Conservation (phyloP, 2,329 filamentous ascomycete genomes). For the Cadophora sp. region DNA sequence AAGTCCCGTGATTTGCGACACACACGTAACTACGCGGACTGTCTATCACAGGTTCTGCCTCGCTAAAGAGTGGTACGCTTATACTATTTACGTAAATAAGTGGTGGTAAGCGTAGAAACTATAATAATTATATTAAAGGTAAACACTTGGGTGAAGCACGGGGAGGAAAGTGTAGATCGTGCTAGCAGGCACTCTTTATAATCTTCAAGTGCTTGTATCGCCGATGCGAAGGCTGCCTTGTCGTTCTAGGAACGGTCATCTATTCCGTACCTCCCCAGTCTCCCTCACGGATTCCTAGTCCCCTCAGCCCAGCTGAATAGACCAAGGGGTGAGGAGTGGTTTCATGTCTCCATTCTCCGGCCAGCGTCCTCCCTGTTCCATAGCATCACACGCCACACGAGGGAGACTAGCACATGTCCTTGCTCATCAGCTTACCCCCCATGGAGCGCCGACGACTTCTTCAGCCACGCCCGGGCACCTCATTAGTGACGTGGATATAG, state of each 20-base stretch:
- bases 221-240: background rate
- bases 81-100: too few species aligned
- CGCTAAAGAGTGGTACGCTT: too few species aligned
- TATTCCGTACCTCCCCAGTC: background rate
- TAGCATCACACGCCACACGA: background rate
- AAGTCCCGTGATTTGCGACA: too few species aligned
- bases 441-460: conserved; percentile 7
- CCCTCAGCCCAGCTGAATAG: background rate
- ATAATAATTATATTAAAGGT: too few species aligned
- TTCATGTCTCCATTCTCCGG: background rate
- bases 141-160: too few species aligned
- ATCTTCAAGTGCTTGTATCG: too few species aligned
- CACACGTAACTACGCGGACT: too few species aligned
- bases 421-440: conserved; percentile 6
- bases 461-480: background rate
- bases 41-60: too few species aligned
- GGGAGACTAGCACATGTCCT: background rate
- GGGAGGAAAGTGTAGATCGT: too few species aligned
- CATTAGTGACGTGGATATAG: conserved; percentile 9
- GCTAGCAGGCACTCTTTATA: too few species aligned
- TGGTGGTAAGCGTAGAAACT: too few species aligned
- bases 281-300: background rate
- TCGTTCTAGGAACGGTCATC: background rate
- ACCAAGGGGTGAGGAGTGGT: background rate
- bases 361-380: background rate